These are phyloP conservation scores for Yarrowia sp. DNA, from an alignment of 805 yeast genomes.

Conservation along the genomic window DNA sequence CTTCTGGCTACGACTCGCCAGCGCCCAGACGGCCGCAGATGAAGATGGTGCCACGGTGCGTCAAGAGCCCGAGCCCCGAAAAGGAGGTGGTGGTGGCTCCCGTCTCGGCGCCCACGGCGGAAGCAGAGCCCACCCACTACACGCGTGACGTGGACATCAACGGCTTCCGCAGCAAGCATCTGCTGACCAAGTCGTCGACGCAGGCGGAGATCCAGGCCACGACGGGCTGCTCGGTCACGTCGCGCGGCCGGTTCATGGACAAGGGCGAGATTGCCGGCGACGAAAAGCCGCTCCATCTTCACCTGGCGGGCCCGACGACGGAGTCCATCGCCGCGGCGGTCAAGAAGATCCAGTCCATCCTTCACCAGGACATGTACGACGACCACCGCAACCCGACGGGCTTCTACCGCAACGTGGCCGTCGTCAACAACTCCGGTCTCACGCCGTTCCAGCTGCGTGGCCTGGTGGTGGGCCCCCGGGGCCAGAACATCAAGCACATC, in stretches of 20 bases:
- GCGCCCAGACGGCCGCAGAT: neutral
- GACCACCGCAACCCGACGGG: neutral
- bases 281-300: constrained; percentile 45
- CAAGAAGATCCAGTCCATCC: constrained; percentile 15
- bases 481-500: constrained; percentile 40
- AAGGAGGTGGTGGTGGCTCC: neutral
- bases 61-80: neutral
- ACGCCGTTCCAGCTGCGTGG: constrained; percentile 37
- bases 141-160: constrained; percentile 38
- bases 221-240: constrained; percentile 36
- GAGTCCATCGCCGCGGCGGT: constrained; percentile 18
- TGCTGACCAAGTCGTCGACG: constrained; percentile 39
- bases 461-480: constrained; percentile 39
- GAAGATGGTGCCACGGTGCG: neutral
- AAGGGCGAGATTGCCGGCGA: constrained; percentile 60
- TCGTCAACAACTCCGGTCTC: constrained; percentile 8
- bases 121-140: constrained; percentile 27
- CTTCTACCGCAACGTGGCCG: neutral
- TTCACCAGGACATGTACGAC: constrained; percentile 15
- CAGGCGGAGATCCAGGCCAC: constrained; percentile 34
- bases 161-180: constrained; percentile 38
- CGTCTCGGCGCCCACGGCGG: no score
- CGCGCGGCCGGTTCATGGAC: constrained; percentile 36
- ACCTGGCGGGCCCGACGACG: constrained; percentile 33
- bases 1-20: neutral